Conservation (phyloP, 495 filamentous ascomycete species). For the Lepraria neglecta region DNA sequence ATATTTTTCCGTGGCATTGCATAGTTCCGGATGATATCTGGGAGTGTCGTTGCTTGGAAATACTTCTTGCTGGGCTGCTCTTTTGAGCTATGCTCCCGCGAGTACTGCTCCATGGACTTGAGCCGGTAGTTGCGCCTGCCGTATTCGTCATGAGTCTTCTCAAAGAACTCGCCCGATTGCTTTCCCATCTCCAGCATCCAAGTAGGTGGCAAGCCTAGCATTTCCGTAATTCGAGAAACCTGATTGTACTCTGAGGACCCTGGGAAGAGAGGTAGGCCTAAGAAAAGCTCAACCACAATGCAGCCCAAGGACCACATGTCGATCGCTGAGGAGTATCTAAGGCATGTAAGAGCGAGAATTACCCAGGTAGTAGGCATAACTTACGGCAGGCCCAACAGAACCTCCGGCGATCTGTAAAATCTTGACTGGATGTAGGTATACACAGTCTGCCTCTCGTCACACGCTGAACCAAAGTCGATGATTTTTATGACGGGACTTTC, state of each 20-base stretch:
- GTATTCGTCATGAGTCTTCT: slow-evolving; percentile 88
- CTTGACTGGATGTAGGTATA: slow-evolving; percentile 99
- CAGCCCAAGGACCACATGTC: slow-evolving; percentile 99
- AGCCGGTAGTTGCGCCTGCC: slow-evolving; percentile 83
- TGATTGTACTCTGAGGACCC: slow-evolving; percentile 99
- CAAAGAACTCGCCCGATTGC: slow-evolving; percentile 95
- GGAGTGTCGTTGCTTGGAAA: slow-evolving; percentile 85
- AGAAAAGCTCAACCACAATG: slow-evolving; percentile 96
- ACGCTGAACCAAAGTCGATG: slow-evolving; percentile 98
- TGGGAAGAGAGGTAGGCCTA: slow-evolving; percentile 91
- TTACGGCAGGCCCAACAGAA: slow-evolving; percentile 81
- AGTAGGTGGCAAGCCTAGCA: slow-evolving; percentile 91
- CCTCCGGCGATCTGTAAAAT: slow-evolving; percentile 97
- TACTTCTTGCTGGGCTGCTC: slow-evolving; percentile 99
- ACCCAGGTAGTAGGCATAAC: slow-evolving; percentile 26
- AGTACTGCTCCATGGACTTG: slow-evolving; percentile 97
- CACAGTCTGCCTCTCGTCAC: slow-evolving; percentile 96
- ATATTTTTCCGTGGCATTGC: slow-evolving; percentile 99
- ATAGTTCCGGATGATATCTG: slow-evolving; percentile 95
- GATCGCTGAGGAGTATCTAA: slow-evolving; percentile 92
- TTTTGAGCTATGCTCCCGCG: slow-evolving; percentile 87
- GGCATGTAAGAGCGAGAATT: slow-evolving; percentile 22
- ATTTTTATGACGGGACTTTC: slow-evolving; percentile 99
- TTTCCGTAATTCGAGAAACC: slow-evolving; percentile 93
- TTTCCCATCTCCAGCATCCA: slow-evolving; percentile 99